These are phyloP conservation scores for Allium fistulosum DNA, from an alignment of 106 monocot species.

Conservation along the genomic window DNA sequence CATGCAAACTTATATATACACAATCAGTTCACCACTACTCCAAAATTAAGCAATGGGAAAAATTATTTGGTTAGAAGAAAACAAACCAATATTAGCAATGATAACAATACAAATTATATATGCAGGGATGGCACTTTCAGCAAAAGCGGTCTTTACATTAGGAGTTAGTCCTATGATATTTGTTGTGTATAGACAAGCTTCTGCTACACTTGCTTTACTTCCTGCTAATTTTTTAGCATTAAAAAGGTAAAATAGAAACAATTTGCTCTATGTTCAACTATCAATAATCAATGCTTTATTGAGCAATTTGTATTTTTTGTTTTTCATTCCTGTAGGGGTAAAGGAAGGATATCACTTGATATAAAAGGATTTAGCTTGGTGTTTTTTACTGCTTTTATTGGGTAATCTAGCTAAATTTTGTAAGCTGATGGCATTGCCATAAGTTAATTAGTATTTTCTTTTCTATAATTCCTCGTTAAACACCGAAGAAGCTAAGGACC, in stretches of 20 bases:
- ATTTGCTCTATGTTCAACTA: not conserved
- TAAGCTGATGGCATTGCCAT: no score
- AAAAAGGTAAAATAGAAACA: not conserved
- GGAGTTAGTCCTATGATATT: constrained; percentile 33
- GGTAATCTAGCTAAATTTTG: no score
- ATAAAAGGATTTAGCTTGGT: not conserved
- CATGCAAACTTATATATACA: no score
- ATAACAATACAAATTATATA: constrained; percentile 30
- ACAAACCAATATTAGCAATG: constrained; percentile 35
- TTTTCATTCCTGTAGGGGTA: no score
- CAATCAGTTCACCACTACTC: no score
- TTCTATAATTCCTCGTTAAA: no score
- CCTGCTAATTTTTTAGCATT: not conserved
- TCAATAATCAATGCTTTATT: not conserved
- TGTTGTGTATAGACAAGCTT: constrained; percentile 15
- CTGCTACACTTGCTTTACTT: not conserved
- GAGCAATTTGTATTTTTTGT: no score
- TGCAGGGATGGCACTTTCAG: constrained; percentile 18
- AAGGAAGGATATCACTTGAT: constrained; percentile 11
- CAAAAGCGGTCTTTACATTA: constrained; percentile 17
- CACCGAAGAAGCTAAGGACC: no score
- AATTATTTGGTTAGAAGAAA: not conserved
- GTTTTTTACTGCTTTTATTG: no score
- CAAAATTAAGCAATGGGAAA: no score
- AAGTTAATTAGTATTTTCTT: no score